These are phyloP conservation scores for Beauveria caledonica DNA, from an alignment of 2,329 filamentous ascomycete genomes.

Conservation along the genomic window DNA sequence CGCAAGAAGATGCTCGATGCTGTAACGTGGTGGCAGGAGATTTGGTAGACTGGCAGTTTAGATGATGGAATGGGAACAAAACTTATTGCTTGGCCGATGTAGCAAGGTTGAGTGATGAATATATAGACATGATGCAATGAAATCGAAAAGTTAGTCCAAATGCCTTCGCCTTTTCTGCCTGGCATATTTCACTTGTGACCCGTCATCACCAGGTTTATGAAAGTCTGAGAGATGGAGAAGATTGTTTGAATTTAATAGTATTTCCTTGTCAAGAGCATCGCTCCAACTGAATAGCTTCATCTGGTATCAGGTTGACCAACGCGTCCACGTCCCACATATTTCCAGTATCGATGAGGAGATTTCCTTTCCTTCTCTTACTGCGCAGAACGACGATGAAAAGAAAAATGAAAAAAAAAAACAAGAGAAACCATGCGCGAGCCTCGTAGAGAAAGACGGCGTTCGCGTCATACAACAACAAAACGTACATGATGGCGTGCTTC, in stretches of 20 bases:
- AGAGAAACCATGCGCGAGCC: neutral
- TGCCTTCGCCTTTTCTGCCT: too few relatives aligned
- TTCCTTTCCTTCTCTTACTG: neutral
- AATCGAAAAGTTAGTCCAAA: too few relatives aligned
- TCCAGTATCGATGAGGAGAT: neutral
- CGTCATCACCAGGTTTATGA: too few relatives aligned
- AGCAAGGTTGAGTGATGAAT: neutral
- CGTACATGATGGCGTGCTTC: neutral
- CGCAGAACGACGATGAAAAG: neutral
- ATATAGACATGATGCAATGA: neutral
- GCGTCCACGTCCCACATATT: neutral
- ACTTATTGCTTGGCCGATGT: too few relatives aligned
- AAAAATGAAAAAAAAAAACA: neutral
- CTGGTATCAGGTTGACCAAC: neutral
- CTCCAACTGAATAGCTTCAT: neutral
- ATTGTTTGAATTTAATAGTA: too few relatives aligned
- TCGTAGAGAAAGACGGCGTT: neutral
- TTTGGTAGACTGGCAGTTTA: constrained; percentile 35
- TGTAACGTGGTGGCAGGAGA: constrained; percentile 49
- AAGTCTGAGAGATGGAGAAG: too few relatives aligned
- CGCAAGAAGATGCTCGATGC: constrained; percentile 30
- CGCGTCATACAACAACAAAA: neutral
- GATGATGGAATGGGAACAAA: neutral
- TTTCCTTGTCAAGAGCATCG: too few relatives aligned
- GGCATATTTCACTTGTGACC: too few relatives aligned